Conservation (phyloP, 768 basidiomycete species). For the Hygrophoropsis aurantiaca region DNA sequence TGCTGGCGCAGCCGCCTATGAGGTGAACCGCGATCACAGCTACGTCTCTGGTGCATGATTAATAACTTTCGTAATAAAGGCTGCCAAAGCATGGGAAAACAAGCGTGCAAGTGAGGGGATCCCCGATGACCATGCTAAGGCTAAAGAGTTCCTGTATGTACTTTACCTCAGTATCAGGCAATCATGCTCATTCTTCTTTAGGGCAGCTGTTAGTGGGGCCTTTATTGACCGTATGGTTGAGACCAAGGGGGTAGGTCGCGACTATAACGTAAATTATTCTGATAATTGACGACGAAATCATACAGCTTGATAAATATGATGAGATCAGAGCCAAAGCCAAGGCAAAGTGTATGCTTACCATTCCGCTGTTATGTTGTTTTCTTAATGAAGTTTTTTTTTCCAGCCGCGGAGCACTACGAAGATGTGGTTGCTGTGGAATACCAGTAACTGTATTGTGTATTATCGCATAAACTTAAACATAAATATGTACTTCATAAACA, state of each 20-base stretch:
- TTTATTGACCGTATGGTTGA: conserved; percentile 10
- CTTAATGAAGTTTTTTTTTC: too few species aligned
- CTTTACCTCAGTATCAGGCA: not conserved
- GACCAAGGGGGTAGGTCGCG: conserved; percentile 10
- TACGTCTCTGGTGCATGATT: not conserved
- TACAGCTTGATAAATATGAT: too few species aligned
- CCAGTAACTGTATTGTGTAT: too few species aligned
- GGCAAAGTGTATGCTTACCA: too few species aligned
- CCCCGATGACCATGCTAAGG: conserved; percentile 8
- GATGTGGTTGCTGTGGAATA: too few species aligned
- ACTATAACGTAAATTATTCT: too few species aligned
- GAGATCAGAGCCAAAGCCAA: too few species aligned
- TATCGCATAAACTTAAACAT: not conserved
- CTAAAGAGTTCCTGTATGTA: conserved; percentile 11
- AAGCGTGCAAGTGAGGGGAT: conserved; percentile 2
- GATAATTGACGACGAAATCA: too few species aligned
- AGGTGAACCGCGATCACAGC: not conserved
- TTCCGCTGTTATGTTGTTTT: too few species aligned
- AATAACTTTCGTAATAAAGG: not conserved
- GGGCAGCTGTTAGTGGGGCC: conserved; percentile 5
- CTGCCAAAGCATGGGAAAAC: conserved; percentile 13
- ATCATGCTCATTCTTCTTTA: not conserved
- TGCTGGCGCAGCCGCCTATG: conserved; percentile 8
- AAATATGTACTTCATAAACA: not conserved
- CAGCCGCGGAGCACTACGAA: too few species aligned